These are phyloP conservation scores for Neurospora sp. DNA, from an alignment of 2,329 filamentous ascomycete genomes.

Conservation along the genomic window DNA sequence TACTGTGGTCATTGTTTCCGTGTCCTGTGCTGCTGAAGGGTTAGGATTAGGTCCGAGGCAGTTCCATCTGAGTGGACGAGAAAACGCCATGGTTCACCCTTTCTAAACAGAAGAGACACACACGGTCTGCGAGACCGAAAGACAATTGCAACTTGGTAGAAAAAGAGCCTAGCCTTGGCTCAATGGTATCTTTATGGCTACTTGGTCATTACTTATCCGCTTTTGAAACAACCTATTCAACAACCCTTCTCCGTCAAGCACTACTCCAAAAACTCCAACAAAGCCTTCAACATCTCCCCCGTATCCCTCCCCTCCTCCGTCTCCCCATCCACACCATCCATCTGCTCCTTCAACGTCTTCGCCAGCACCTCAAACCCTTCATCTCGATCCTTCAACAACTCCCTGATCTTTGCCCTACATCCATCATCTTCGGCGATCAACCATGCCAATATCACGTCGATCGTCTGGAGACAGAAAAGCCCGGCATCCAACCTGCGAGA, in stretches of 20 bases:
- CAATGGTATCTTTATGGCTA: constrained; percentile 10
- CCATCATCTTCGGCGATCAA: constrained; percentile 80
- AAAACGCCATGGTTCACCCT: background rate
- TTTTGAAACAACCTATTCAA: constrained; percentile 7
- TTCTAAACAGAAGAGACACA: background rate
- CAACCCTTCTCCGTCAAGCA: background rate
- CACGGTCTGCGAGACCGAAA: no score
- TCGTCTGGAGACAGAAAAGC: constrained; percentile 69
- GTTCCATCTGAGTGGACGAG: background rate
- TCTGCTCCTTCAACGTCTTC: constrained; percentile 54
- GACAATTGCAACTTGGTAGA: background rate
- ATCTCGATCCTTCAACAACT: constrained; percentile 56
- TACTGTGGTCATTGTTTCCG: background rate
- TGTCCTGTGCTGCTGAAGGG: background rate
- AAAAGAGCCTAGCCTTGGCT: constrained; percentile 1
- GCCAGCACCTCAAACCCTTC: constrained; percentile 55
- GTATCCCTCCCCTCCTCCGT: constrained; percentile 48
- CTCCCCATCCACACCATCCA: constrained; percentile 36
- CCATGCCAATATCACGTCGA: constrained; percentile 84
- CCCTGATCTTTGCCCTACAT: constrained; percentile 53
- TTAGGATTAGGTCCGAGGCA: background rate
- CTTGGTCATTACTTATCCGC: background rate
- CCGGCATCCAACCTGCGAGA: constrained; percentile 72
- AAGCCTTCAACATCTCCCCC: constrained; percentile 43
- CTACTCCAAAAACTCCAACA: constrained; percentile 38